Evolutionary conservation across 805 yeast genomes (phyloP).

Genomic region (Pichia eremophila): DNA sequence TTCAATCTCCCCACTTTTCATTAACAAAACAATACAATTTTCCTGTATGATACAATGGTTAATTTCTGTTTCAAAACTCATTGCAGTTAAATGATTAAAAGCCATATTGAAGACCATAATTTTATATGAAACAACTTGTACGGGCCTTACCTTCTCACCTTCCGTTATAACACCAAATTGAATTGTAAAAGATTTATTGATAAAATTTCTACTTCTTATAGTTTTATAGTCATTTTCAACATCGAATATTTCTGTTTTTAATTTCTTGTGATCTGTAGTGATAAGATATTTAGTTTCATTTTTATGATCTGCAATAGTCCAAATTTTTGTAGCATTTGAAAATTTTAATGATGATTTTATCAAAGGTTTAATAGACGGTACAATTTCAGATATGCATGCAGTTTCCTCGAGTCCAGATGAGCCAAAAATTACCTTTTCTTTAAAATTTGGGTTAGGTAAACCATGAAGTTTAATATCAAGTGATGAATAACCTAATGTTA

Average conservation of each 20-base stretch:
- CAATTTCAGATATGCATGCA: constrained; percentile 50
- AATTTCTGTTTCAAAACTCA: constrained; percentile 51
- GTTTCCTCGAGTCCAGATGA: constrained; percentile 55
- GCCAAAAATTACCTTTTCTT: constrained; percentile 59
- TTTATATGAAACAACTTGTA: constrained; percentile 66
- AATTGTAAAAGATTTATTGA: constrained; percentile 53
- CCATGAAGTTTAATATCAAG: constrained; percentile 49
- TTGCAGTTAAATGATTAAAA: constrained; percentile 43
- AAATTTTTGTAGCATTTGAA: constrained; percentile 62
- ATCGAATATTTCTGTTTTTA: constrained; percentile 60
- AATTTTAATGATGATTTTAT: constrained; percentile 62
- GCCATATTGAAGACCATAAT: constrained; percentile 53
- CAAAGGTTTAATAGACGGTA: constrained; percentile 59
- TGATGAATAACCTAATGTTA: constrained; percentile 55
- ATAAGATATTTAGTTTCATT: constrained; percentile 47
- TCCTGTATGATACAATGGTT: constrained; percentile 55
- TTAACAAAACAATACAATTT: constrained; percentile 53
- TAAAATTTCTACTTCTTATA: constrained; percentile 52
- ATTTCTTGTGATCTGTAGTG: constrained; percentile 58
- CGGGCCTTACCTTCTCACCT: constrained; percentile 41
- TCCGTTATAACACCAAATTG: constrained; percentile 43
- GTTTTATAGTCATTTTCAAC: constrained; percentile 54
- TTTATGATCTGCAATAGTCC: constrained; percentile 45
- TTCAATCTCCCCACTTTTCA: constrained; percentile 62
- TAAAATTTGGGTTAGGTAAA: constrained; percentile 55